These are phyloP conservation scores for Calvatia gigantea DNA, from an alignment of 768 basidiomycete genomes.

Conservation along the genomic window DNA sequence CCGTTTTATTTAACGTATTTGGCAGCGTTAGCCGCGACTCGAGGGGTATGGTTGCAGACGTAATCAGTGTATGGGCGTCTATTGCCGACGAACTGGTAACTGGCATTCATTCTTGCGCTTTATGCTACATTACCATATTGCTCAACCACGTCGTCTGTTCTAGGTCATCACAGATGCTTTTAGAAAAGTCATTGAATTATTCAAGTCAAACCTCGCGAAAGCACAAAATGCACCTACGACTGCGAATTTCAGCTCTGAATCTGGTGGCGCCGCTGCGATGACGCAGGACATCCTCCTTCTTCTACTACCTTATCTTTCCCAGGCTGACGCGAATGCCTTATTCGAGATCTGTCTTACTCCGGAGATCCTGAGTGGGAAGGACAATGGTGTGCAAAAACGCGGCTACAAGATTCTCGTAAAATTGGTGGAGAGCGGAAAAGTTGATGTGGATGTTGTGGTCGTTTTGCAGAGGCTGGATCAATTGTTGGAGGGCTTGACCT, in stretches of 20 bases:
- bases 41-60: conserved; percentile 79
- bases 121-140: not conserved
- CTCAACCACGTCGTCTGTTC: not conserved
- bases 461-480: conserved; percentile 67
- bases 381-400: conserved; percentile 93
- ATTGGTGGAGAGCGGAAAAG: conserved; percentile 61
- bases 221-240: conserved; percentile 27
- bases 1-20: conserved; percentile 97
- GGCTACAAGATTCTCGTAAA: conserved; percentile 86
- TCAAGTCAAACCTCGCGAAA: conserved; percentile 58
- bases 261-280: conserved; percentile 53
- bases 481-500: conserved; percentile 57
- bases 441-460: conserved; percentile 48
- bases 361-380: conserved; percentile 68
- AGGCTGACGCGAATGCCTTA: conserved; percentile 55
- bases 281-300: conserved; percentile 84
- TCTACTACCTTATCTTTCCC: conserved; percentile 71
- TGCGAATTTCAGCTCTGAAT: conserved; percentile 30
- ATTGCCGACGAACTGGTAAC: conserved; percentile 72
- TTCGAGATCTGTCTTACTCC: conserved; percentile 67
- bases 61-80: conserved; percentile 81
- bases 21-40: conserved; percentile 74
- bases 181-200: conserved; percentile 67
- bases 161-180: conserved; percentile 45
- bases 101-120: not conserved